Conservation (phyloP, 768 basidiomycete genomes). For the Pulveroboletus sp. region DNA sequence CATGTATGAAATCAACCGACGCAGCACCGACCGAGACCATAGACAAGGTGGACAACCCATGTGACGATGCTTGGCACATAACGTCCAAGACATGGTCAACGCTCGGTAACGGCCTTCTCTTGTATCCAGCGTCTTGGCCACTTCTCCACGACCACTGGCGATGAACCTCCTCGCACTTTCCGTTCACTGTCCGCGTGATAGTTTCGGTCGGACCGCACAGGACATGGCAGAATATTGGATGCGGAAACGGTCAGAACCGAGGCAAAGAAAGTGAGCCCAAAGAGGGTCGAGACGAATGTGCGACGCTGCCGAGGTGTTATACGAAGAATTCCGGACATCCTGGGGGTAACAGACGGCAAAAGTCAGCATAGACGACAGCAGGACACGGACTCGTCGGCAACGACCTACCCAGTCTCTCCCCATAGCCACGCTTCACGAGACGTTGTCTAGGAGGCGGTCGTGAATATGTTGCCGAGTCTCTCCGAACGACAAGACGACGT, state of each 20-base stretch:
- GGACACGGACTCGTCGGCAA: too few species aligned
- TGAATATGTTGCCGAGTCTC: background rate
- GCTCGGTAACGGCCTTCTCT: slow-evolving; percentile 42
- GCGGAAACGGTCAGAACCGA: slow-evolving; percentile 77
- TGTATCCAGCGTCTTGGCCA: slow-evolving; percentile 78
- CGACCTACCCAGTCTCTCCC: slow-evolving; percentile 21
- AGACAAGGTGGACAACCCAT: background rate
- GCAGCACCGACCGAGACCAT: background rate
- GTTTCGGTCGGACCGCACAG: slow-evolving; percentile 54
- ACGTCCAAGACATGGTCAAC: slow-evolving; percentile 5
- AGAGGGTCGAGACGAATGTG: slow-evolving; percentile 71
- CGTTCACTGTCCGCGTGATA: slow-evolving; percentile 55
- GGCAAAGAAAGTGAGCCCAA: slow-evolving; percentile 75
- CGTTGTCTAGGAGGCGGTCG: background rate
- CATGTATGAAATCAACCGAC: background rate
- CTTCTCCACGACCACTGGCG: slow-evolving; percentile 49
- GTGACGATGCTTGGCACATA: slow-evolving; percentile 1
- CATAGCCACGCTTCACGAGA: slow-evolving; percentile 19
- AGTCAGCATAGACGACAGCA: slow-evolving; percentile 36
- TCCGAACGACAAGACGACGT: background rate
- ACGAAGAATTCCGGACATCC: slow-evolving; percentile 60
- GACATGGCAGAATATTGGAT: slow-evolving; percentile 75
- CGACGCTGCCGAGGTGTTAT: slow-evolving; percentile 56
- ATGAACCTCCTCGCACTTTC: slow-evolving; percentile 21
- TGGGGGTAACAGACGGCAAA: slow-evolving; percentile 42